Base-by-base conservation (phyloP, 768 basidiomycete genomes). In the Lactarius hengduanensis region DNA sequence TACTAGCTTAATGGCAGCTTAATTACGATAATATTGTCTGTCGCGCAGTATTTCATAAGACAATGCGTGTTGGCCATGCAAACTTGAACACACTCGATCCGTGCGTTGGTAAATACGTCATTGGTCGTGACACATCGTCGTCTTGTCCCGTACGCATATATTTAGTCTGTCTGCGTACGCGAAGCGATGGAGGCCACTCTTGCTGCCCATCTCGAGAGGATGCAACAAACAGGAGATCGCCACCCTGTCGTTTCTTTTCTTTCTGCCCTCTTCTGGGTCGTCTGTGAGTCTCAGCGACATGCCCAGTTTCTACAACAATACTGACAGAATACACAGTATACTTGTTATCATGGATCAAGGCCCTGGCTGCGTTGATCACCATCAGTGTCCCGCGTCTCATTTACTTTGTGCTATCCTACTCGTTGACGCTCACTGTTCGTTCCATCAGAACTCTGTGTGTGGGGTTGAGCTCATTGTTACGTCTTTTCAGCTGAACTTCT, bases 251-350 rank as follows among this genome's bases (percentile, higher is more conserved):
- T 93, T 57, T 88, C 90, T 15, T 78, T 94, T 53, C 78, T 92
- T 28, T 89, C 91, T 22, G 91, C 92, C 8, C 90, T 83, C 72
- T 93, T 93, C 76, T 93, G 91, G 89, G 89, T 89, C 30, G 84
- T 92, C 59, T 70, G 92, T 94, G 74, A 69, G 92, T 87, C 47
- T 50, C 45, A 47, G 61, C 45, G 22, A 43, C 13, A 4, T 45
- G 61, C 59, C 38, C 38, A 20, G 41, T 8, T 32, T 63, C 30
- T 30, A 26, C 59, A 66, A 59, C 45, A 66, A 30, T 64, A n/a
- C 62, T 65, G 62, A 70, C 41, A 45, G 13, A 56, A 62, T 41
- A 32, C 62, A 13, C 65, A 94, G 92, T 92, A 69, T 94, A 91
- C 90, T 76, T 91, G 28, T 78, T 94, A 50, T 90, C 91, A 58